Evolutionary conservation across 805 yeast genomes (phyloP), one percentile per base, ranked within the genome.

Genomic region (Pichia rugopelliculosa): DNA sequence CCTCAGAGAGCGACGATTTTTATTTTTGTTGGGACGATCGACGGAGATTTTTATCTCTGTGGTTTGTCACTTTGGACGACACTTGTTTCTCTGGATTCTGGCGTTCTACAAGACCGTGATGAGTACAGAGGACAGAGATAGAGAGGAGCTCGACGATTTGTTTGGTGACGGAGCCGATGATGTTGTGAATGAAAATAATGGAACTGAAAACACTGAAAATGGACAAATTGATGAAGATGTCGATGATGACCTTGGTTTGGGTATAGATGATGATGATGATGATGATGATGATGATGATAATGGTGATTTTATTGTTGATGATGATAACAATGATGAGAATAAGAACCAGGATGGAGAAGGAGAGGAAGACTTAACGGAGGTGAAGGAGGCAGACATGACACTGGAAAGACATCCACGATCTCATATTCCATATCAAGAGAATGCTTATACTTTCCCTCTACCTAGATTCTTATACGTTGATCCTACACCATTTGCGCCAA

Each of bases 391-490:
- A 52, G 76, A 62, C 62, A 66, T 59, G 59, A 71, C 54, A 61
- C 65, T 67, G 59, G 84, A 73, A 53, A 76, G 75, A 61, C 82
- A 77, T 57, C 73, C 80, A 3, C 62, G 68, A 46, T 62, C 74
- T 8, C 77, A 73, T 48, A 61, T 59, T 20, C 66, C 69, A 6
- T 56, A 22, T 36, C 26, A 59, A 21, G 47, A 39, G 23, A 65
- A 65, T 2, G 60, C 70, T 2, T 61, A 60, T 45, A 60, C 58
- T 45, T 77, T 85, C 44, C 83, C 85, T 52, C 68, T 90, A 51
- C 99, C 99, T 2, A 82, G 87, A 20, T 91, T 87, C 58, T 67
- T 93, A 49, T 80, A 78, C 46, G 80, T 90, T 30, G 95, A 89
- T 51, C 85, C 96, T 2, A 77, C 79, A 52, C 95, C 96, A 36